Conservation (phyloP, 768 basidiomycete species). For the Tulasnella sp. region DNA sequence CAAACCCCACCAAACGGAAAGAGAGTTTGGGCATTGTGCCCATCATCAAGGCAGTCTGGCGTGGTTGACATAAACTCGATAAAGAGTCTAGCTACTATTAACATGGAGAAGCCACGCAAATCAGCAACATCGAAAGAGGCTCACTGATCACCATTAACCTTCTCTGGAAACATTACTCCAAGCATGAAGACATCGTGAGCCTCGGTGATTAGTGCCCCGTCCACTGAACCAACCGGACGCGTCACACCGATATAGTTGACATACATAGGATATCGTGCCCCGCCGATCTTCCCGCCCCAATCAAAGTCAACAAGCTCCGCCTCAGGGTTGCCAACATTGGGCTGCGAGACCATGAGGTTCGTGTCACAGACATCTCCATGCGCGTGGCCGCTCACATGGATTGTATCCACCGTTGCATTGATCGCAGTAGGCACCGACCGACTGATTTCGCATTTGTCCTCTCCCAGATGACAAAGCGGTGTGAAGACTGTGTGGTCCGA, state of each 20-base stretch:
- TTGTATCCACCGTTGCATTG: too few relatives aligned
- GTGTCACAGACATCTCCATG: constrained; percentile 27
- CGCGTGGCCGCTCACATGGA: constrained; percentile 25
- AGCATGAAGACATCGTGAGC: constrained; percentile 1
- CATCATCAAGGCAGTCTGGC: too few relatives aligned
- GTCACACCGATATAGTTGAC: background rate
- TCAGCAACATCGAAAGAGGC: too few relatives aligned
- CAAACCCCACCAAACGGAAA: too few relatives aligned
- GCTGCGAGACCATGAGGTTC: constrained; percentile 19
- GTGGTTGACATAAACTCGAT: too few relatives aligned
- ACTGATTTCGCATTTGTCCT: too few relatives aligned
- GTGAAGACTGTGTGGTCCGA: background rate
- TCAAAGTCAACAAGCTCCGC: constrained; percentile 4
- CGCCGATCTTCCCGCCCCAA: constrained; percentile 7
- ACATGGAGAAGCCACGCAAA: too few relatives aligned
- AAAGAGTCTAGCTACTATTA: too few relatives aligned
- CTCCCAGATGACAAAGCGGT: background rate
- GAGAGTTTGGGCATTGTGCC: too few relatives aligned
- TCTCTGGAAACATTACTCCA: background rate
- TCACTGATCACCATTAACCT: too few relatives aligned
- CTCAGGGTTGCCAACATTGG: background rate
- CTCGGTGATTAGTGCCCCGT: background rate
- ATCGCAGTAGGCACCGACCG: too few relatives aligned
- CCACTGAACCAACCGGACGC: background rate
- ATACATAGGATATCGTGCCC: background rate